phyloP scores from a whole-genome alignment of 768 basidiomycete species.

The Lactarius pseudohatsudake region DNA sequence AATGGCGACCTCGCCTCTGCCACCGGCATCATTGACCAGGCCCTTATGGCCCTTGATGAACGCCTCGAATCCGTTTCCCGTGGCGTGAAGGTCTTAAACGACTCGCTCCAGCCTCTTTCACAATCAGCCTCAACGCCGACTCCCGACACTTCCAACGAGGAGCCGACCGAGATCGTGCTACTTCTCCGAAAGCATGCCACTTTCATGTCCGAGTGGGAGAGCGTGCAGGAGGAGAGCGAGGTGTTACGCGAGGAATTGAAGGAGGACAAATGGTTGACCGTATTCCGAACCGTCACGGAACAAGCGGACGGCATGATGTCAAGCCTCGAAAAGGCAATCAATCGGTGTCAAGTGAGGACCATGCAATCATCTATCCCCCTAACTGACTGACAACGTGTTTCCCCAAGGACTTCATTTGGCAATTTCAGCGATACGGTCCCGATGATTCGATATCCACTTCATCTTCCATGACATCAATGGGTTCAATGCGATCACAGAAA shows the following conservation, averaged over 20 bases:
- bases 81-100: conserved; percentile 67
- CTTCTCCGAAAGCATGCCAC: conserved; percentile 74
- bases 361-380: conserved; percentile 8
- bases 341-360: conserved; percentile 75
- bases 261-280: conserved; percentile 96
- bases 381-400: conserved; percentile 19
- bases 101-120: conserved; percentile 61
- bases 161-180: conserved; percentile 44
- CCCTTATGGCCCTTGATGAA: conserved; percentile 77
- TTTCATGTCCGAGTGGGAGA: conserved; percentile 76
- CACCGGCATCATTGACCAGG: conserved; percentile 75
- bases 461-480: conserved; percentile 39
- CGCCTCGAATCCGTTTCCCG: conserved; percentile 70
- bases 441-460: conserved; percentile 44
- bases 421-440: conserved; percentile 60
- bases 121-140: conserved; percentile 50
- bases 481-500: conserved; percentile 52
- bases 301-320: conserved; percentile 99
- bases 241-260: conserved; percentile 88
- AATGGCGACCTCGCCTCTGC: conserved; percentile 56
- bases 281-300: conserved; percentile 90
- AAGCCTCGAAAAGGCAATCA: conserved; percentile 89
- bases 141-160: conserved; percentile 38
- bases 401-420: conserved; percentile 79
- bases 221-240: conserved; percentile 75